These are phyloP conservation scores for Boletellus ananas DNA, from an alignment of 768 basidiomycete species.

Conservation along the genomic window DNA sequence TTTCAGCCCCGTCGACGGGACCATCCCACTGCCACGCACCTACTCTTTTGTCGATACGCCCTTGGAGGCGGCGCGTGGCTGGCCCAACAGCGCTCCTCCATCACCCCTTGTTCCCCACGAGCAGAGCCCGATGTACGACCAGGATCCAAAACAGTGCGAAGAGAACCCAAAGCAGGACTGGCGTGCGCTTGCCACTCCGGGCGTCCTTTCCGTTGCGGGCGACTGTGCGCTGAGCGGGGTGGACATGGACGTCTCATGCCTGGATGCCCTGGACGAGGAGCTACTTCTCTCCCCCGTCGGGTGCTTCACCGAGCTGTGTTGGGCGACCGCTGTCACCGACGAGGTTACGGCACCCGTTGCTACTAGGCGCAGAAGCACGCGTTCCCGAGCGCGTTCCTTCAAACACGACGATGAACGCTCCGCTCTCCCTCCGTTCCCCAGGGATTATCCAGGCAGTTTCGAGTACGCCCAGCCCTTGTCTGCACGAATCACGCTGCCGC, in stretches of 20 bases:
- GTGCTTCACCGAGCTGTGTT: conserved; percentile 40
- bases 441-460: conserved; percentile 8
- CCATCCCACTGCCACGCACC: conserved; percentile 5
- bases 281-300: conserved; percentile 37
- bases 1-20: conserved; percentile 19
- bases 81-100: conserved; percentile 17
- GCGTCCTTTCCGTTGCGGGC: conserved; percentile 11
- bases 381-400: conserved; percentile 15
- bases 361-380: neutral
- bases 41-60: conserved; percentile 13
- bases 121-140: conserved; percentile 6
- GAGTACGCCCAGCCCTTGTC: conserved; percentile 13
- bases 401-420: conserved; percentile 4
- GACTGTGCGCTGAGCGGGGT: conserved; percentile 30
- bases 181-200: neutral
- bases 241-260: conserved; percentile 35
- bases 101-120: conserved; percentile 10
- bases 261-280: conserved; percentile 38
- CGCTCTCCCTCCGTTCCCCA: neutral
- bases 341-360: conserved; percentile 9
- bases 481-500: conserved; percentile 17
- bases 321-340: conserved; percentile 34
- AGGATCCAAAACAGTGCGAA: conserved; percentile 1
- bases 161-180: conserved; percentile 1
- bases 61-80: conserved; percentile 19